Percentiles rank a stretch among this genome's conserved stretches.
phyloP scores from a whole-genome alignment of 106 monocot genomes.

The Dendrobium chrysotoxum region DNA sequence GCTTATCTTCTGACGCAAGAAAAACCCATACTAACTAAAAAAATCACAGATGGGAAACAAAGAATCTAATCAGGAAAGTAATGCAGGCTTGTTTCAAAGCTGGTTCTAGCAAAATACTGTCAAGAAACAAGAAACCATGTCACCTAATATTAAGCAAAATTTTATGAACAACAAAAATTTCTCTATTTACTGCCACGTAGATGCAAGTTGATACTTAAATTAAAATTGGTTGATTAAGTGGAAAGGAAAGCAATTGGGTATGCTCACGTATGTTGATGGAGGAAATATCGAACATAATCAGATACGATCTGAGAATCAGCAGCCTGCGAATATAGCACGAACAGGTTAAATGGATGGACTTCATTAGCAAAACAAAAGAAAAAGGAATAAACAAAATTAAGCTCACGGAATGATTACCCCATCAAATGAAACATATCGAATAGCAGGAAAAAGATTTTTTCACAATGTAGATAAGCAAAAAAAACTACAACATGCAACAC shows the following conservation, averaged over 20 bases:
- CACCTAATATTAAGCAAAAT: background rate
- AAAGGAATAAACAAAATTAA: background rate
- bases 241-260: background rate
- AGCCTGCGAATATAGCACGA: slow-evolving; percentile 38
- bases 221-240: background rate
- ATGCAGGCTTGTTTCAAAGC: background rate
- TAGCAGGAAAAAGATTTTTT: background rate
- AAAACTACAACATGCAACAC: background rate
- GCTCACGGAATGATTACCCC: background rate
- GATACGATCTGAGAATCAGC: slow-evolving; percentile 83
- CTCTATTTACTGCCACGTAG: background rate
- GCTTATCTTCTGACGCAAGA: too few relatives aligned
- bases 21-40: background rate
- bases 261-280: slow-evolving; percentile 82
- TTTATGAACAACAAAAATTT: background rate
- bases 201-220: background rate
- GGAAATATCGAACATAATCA: slow-evolving; percentile 87
- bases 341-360: background rate
- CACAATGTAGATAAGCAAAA: background rate
- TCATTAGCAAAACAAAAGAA: background rate
- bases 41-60: background rate
- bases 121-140: background rate
- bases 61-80: background rate
- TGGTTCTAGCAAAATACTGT: background rate
- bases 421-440: background rate